Conservation (phyloP, 2,329 filamentous ascomycete genomes). For the Monosporascus sp. region DNA sequence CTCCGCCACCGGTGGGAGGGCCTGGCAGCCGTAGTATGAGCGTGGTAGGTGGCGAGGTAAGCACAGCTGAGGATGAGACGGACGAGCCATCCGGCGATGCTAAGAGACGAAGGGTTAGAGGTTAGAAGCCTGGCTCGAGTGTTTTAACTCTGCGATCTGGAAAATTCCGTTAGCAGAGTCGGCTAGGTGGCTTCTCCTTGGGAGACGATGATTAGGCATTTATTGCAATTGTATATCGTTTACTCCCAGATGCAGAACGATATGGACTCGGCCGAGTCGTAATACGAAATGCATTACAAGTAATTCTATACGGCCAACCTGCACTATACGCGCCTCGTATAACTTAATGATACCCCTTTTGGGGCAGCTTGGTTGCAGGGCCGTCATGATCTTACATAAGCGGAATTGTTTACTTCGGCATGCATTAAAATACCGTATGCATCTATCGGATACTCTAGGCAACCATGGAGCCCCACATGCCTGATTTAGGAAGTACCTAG, state of each 20-base stretch:
- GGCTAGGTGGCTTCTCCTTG: background rate
- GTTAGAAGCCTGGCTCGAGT: conserved; percentile 10
- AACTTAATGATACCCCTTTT: no score
- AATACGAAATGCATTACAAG: background rate
- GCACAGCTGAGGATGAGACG: conserved; percentile 38
- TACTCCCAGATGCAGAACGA: background rate
- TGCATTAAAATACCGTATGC: no score
- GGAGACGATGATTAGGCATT: background rate
- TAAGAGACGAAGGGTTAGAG: conserved; percentile 26
- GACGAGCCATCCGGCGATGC: conserved; percentile 40
- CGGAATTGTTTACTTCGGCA: no score
- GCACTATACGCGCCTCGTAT: no score
- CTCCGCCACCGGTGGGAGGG: conserved; percentile 27
- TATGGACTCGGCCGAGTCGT: no score
- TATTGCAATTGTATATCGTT: background rate
- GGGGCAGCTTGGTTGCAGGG: no score
- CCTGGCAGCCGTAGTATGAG: conserved; percentile 25
- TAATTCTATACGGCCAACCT: background rate
- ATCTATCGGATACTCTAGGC: no score
- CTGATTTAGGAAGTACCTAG: no score
- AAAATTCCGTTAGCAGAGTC: background rate
- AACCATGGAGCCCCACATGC: no score
- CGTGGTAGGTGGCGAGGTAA: conserved; percentile 36
- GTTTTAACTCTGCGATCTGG: background rate
- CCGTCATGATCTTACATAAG: no score